These are phyloP conservation scores for Tarenaya hassleriana DNA, from an alignment of 345 rosid species.

Conservation along the genomic window DNA sequence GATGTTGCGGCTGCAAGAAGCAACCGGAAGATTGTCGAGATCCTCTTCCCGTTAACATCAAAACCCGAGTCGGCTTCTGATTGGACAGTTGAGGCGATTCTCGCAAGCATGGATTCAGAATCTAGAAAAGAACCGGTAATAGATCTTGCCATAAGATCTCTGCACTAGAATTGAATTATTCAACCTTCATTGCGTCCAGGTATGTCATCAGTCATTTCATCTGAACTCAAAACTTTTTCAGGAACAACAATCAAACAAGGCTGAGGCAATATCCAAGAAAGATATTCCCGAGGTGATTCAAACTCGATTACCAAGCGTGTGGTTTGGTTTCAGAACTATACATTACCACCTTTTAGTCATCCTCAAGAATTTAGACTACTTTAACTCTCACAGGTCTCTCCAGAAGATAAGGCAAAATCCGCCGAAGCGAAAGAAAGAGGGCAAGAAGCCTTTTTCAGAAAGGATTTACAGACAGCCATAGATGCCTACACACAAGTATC, in stretches of 20 bases:
- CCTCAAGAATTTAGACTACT: not conserved
- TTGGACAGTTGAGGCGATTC: constrained; percentile 77
- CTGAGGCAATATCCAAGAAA: constrained; percentile 29
- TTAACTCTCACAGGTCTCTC: constrained; percentile 45
- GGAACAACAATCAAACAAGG: constrained; percentile 40
- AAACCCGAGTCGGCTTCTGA: constrained; percentile 44
- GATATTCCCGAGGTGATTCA: constrained; percentile 55
- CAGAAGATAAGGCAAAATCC: constrained; percentile 69
- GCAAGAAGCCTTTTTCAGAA: constrained; percentile 61
- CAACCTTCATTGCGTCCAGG: not conserved
- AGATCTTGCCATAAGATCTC: constrained; percentile 5
- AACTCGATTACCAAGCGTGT: not conserved
- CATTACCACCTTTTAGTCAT: not conserved
- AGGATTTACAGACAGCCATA: constrained; percentile 53
- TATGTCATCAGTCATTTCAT: not conserved
- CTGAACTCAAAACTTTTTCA: constrained; percentile 26
- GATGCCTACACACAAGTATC: constrained; percentile 82
- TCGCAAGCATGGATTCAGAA: constrained; percentile 52
- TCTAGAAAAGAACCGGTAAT: constrained; percentile 39
- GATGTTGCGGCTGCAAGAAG: constrained; percentile 82
- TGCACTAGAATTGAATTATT: too few relatives aligned
- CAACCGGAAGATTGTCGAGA: constrained; percentile 55
- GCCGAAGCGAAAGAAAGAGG: constrained; percentile 94
- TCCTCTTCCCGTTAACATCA: constrained; percentile 61
- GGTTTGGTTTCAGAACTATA: too few relatives aligned